These are phyloP conservation scores for Ceraceosorus guamensis DNA, from an alignment of 1,284 basidiomycete species.

Conservation along the genomic window DNA sequence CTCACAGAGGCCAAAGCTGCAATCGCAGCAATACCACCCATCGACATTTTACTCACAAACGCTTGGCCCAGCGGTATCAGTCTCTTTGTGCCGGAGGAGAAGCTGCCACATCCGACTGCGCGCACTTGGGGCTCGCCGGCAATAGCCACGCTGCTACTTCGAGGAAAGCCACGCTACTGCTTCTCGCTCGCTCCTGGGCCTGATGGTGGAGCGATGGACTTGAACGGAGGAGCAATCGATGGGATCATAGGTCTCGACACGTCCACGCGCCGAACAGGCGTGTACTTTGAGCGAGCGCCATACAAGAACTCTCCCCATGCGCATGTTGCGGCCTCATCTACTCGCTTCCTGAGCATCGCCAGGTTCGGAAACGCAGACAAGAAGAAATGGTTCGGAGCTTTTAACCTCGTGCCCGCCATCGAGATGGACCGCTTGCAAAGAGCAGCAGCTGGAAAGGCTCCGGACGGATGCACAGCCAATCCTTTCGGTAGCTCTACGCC, in stretches of 20 bases:
- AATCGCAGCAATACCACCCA: slow-evolving; percentile 11
- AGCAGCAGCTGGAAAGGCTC: not conserved
- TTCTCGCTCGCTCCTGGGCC: slow-evolving; percentile 28
- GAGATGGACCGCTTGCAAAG: slow-evolving; percentile 1
- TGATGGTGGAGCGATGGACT: not conserved
- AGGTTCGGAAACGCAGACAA: slow-evolving; percentile 35
- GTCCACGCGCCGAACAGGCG: slow-evolving; percentile 16
- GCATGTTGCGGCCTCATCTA: slow-evolving; percentile 8
- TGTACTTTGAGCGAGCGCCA: slow-evolving; percentile 42
- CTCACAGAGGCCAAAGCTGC: slow-evolving; percentile 9
- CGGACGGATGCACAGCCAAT: slow-evolving; percentile 3
- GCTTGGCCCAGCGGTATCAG: slow-evolving; percentile 36
- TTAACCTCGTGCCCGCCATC: slow-evolving; percentile 24
- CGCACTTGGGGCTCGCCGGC: slow-evolving; percentile 34
- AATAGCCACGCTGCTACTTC: slow-evolving; percentile 21
- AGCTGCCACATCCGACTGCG: slow-evolving; percentile 20
- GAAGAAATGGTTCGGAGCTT: slow-evolving; percentile 41
- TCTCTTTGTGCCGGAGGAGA: slow-evolving; percentile 15
- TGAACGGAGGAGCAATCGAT: not conserved
- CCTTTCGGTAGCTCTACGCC: no score
- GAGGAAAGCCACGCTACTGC: slow-evolving; percentile 33
- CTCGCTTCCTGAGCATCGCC: slow-evolving; percentile 39
- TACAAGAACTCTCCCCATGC: slow-evolving; percentile 24
- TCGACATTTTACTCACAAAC: slow-evolving; percentile 40
- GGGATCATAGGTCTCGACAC: slow-evolving; percentile 17